Base-by-base conservation (phyloP, 768 basidiomycete genomes). In the Megacollybia marginata region DNA sequence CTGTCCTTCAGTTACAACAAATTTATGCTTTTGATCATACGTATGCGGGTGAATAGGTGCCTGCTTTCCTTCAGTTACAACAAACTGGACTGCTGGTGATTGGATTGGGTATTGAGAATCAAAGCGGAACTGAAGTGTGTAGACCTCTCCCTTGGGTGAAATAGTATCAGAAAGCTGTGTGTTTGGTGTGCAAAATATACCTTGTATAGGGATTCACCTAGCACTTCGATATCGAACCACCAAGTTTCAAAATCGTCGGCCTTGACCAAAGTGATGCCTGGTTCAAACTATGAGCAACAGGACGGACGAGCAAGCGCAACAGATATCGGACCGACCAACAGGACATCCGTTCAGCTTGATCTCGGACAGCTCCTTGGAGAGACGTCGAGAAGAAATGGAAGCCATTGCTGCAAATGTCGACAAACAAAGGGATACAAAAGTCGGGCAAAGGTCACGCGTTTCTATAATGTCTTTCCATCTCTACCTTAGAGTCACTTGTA, bases 11-110 rank as follows among this genome's bases (percentile, higher is more conserved):
- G n/a, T n/a, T n/a, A n/a, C n/a, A n/a, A n/a, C n/a, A n/a, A n/a
- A n/a, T n/a, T n/a, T n/a, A n/a, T n/a, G n/a, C n/a, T n/a, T n/a
- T n/a, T n/a, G n/a, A n/a, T n/a, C n/a, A n/a, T 45, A 45, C 4
- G 10, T 33, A 28, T 43, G 42, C 15, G 88, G 91, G 59, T 92
- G 91, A 18, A 83, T 60, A 10, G 89, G 90, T n/a, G 88, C 74
- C 59, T 82, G 69, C 54, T 85, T 28, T 28, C 23, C 23, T 28
- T 28, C 23, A 6, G 23, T 28, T 28, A 28, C 79, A 36, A 91
- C 80, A 60, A 93, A 94, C 58, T 88, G 85, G 16, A 94, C 92
- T 15, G 88, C 87, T 11, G 91, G 92, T 2, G 88, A 80, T 10
- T 87, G 85, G 57, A 94, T 93, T 0, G 92, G 92, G 65, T 92